phyloP scores from a whole-genome alignment of 805 yeast species.

The Cyberlindnera maritima region DNA sequence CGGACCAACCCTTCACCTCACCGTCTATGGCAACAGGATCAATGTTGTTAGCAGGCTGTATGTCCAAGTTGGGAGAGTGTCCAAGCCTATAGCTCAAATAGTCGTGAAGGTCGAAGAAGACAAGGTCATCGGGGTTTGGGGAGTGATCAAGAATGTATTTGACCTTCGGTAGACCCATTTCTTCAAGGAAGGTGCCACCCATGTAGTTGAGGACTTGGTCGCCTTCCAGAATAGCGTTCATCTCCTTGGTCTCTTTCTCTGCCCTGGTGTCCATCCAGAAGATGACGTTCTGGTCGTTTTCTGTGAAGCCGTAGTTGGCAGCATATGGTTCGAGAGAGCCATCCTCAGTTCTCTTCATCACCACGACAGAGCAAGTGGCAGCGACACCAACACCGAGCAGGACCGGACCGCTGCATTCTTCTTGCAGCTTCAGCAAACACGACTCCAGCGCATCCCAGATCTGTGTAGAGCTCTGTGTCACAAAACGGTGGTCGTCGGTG shows the following conservation, averaged over 20 bases:
- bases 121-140: conserved; percentile 24
- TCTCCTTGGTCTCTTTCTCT: conserved; percentile 30
- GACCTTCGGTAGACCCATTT: conserved; percentile 57
- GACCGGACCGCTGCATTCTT: background rate
- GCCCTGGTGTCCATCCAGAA: conserved; percentile 62
- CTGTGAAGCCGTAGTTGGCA: conserved; percentile 27
- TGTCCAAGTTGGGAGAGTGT: conserved; percentile 10
- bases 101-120: conserved; percentile 52
- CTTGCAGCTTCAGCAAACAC: conserved; percentile 21
- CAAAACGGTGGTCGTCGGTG: conserved; percentile 20
- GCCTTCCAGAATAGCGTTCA: conserved; percentile 16
- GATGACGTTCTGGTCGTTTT: conserved; percentile 38
- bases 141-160: conserved; percentile 34
- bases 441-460: conserved; percentile 33
- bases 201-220: conserved; percentile 26
- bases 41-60: conserved; percentile 1
- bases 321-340: conserved; percentile 31
- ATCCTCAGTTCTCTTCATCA: conserved; percentile 27
- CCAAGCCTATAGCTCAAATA: conserved; percentile 34
- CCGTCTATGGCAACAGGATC: conserved; percentile 50
- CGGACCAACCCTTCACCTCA: conserved; percentile 53
- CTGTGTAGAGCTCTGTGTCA: conserved; percentile 42
- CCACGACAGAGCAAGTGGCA: conserved; percentile 62
- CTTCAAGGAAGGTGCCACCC: conserved; percentile 50
- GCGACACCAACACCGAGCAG: conserved; percentile 36